phyloP scores from a whole-genome alignment of 768 basidiomycete species.

The Naganishia friedmannii region DNA sequence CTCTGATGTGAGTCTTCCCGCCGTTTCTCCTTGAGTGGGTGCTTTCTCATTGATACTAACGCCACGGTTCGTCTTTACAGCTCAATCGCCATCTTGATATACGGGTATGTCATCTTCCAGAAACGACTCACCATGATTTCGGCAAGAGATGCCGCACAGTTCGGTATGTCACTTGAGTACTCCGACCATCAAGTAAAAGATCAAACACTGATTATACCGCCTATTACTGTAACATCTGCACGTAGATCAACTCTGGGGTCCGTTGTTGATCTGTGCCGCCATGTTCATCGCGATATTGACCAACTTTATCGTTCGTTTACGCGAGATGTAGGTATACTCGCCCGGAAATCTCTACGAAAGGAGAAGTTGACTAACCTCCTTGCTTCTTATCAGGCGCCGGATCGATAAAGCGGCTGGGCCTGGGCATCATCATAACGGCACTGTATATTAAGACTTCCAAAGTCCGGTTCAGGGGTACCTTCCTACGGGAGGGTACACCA shows the following conservation, averaged over 20 bases:
- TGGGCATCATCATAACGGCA: conserved; percentile 12
- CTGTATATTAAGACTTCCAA: not conserved
- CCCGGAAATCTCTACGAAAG: not conserved
- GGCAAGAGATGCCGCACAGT: conserved; percentile 78
- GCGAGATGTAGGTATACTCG: conserved; percentile 31
- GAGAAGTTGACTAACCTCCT: not conserved
- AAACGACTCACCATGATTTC: conserved; percentile 86
- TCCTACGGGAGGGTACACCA: not conserved
- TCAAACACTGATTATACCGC: conserved; percentile 19
- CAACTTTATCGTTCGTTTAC: conserved; percentile 68
- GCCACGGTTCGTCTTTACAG: conserved; percentile 30
- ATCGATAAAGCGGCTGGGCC: conserved; percentile 12
- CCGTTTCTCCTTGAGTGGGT: not conserved
- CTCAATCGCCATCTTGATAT: conserved; percentile 60
- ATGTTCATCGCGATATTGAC: conserved; percentile 83
- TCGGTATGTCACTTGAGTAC: conserved; percentile 60
- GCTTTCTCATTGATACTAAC: not conserved
- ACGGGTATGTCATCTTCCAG: conserved; percentile 83
- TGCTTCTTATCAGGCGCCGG: not conserved
- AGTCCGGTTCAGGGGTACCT: not conserved
- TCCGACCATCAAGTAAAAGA: not conserved
- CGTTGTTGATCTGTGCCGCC: conserved; percentile 72
- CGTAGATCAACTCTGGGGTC: conserved; percentile 76
- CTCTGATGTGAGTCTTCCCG: conserved; percentile 63
- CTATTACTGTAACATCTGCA: not conserved